A percentile compares a stretch with the other conserved stretches of the same genome.
These are phyloP conservation scores for Juglanconis sp. DNA, from an alignment of 2,329 filamentous ascomycete genomes.

Conservation along the genomic window DNA sequence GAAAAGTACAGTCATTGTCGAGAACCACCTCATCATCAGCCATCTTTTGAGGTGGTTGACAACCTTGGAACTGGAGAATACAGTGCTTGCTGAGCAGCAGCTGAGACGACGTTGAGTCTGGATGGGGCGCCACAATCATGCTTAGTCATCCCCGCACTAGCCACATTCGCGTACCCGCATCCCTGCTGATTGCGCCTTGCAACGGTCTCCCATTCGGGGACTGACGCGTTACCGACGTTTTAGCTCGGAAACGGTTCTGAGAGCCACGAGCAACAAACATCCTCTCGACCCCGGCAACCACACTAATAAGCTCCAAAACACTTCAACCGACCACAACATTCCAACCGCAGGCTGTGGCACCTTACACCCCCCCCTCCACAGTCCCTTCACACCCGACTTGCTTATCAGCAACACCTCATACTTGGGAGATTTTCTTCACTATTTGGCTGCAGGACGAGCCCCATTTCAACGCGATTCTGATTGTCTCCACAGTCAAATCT, in stretches of 20 bases:
- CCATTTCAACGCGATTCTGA: not conserved
- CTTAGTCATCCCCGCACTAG: not conserved
- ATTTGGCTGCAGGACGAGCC: conserved; percentile 9
- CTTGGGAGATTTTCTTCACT: not conserved
- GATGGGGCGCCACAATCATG: not conserved
- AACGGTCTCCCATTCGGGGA: not conserved
- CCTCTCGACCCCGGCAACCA: conserved; percentile 1
- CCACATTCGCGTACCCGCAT: not conserved
- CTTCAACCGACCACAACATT: not conserved
- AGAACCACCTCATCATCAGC: no score
- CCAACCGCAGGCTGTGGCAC: not conserved
- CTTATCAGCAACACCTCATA: not conserved
- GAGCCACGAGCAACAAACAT: conserved; percentile 1
- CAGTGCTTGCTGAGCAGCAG: no score
- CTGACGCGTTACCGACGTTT: not conserved
- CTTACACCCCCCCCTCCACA: not conserved
- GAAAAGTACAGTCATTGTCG: no score
- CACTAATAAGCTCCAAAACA: not conserved
- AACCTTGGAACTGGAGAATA: no score
- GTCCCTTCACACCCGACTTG: not conserved
- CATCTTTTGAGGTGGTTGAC: no score
- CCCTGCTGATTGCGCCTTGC: not conserved
- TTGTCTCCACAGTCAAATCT: conserved; percentile 15
- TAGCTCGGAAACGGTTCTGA: not conserved
- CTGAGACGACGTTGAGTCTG: not conserved